Evolutionary conservation across 805 yeast species (phyloP).

Genomic region (Metschnikowia chrysomelidarum): DNA sequence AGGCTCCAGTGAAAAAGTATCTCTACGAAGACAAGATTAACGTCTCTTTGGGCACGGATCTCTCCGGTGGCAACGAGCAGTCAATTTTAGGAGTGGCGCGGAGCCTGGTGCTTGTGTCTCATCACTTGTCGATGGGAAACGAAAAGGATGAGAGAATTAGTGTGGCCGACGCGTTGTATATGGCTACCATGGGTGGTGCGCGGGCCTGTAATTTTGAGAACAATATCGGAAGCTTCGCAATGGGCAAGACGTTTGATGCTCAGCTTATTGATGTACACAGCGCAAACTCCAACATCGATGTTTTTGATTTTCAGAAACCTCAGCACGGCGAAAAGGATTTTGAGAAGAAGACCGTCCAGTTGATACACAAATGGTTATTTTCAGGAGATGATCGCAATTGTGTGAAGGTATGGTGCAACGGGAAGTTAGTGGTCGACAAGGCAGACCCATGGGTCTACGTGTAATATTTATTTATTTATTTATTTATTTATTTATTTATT

Average conservation of each 20-base stretch:
- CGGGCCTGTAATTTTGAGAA: slow-evolving; percentile 57
- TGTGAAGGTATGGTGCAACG: slow-evolving; percentile 77
- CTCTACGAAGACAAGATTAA: slow-evolving; percentile 63
- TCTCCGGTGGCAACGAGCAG: slow-evolving; percentile 43
- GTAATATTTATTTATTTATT: neutral
- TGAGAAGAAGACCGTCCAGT: slow-evolving; percentile 44
- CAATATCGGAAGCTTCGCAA: slow-evolving; percentile 64
- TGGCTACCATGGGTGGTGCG: slow-evolving; percentile 93
- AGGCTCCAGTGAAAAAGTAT: slow-evolving; percentile 64
- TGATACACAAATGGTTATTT: slow-evolving; percentile 87
- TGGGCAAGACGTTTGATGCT: slow-evolving; percentile 81
- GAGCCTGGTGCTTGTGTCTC: slow-evolving; percentile 37
- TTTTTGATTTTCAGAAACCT: slow-evolving; percentile 73
- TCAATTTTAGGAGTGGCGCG: slow-evolving; percentile 36
- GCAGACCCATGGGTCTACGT: slow-evolving; percentile 10
- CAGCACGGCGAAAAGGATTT: slow-evolving; percentile 13
- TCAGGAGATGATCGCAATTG: slow-evolving; percentile 94
- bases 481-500: too few species aligned
- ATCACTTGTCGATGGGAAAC: slow-evolving; percentile 37
- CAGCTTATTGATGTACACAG: slow-evolving; percentile 67
- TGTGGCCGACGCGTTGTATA: slow-evolving; percentile 62
- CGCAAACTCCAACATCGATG: slow-evolving; percentile 61
- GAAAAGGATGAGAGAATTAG: slow-evolving; percentile 9
- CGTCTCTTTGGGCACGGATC: slow-evolving; percentile 61
- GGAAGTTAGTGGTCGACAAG: slow-evolving; percentile 56